phyloP scores from a whole-genome alignment of 495 filamentous ascomycete species.

The Copromyces sp. region DNA sequence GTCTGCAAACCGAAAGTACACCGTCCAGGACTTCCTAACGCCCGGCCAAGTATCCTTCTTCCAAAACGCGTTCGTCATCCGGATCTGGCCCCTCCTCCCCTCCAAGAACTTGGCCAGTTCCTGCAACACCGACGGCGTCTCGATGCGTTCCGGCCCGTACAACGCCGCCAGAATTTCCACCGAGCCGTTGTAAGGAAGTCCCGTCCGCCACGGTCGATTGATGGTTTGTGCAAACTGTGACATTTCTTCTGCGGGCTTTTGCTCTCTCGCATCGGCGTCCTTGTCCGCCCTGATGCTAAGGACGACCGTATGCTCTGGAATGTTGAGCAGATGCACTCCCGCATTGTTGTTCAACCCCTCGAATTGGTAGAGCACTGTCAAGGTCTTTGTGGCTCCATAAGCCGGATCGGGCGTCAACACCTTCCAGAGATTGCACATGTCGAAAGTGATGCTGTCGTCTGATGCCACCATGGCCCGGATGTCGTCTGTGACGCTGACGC shows the following conservation, averaged over 20 bases:
- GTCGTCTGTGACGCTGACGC: constrained; percentile 15
- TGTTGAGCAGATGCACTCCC: constrained; percentile 4
- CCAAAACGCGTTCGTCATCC: constrained; percentile 20
- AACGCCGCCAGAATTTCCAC: constrained; percentile 18
- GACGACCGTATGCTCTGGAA: constrained; percentile 1
- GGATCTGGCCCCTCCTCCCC: constrained; percentile 14
- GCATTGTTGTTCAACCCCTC: constrained; percentile 1
- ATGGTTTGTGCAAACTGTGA: neutral
- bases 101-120: constrained; percentile 14
- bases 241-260: neutral
- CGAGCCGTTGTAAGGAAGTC: neutral
- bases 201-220: constrained; percentile 5
- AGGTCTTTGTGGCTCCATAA: constrained; percentile 7
- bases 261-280: neutral
- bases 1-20: constrained; percentile 17
- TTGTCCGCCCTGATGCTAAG: neutral
- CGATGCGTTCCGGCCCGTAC: constrained; percentile 14
- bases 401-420: constrained; percentile 16
- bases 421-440: constrained; percentile 13
- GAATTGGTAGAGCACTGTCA: constrained; percentile 16
- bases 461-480: constrained; percentile 7
- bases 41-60: constrained; percentile 15
- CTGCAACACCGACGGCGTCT: constrained; percentile 13
- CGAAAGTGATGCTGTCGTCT: constrained; percentile 8
- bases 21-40: constrained; percentile 17